phyloP scores from a whole-genome alignment of 2,329 filamentous ascomycete genomes.

The Fusarium armeniacum region DNA sequence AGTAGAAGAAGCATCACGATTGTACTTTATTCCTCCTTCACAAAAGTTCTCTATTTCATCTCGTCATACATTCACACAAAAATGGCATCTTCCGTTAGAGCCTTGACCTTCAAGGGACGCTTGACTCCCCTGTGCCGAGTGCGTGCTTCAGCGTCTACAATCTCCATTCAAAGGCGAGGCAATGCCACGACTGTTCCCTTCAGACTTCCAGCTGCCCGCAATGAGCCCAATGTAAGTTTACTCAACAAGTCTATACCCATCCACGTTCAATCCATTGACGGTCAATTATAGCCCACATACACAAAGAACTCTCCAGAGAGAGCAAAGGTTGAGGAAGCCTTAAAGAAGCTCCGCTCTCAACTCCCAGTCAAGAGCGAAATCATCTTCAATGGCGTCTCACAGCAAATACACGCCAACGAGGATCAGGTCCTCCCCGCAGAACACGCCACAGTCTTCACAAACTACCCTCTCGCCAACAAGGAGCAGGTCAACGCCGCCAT shows the following conservation, averaged over 20 bases:
- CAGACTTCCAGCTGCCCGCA: constrained; percentile 51
- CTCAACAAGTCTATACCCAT: rapidly evolving
- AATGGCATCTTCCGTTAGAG: constrained; percentile 44
- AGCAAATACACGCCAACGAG: constrained; percentile 47
- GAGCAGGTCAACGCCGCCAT: constrained; percentile 71
- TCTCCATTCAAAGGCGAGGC: constrained; percentile 45
- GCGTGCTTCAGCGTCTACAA: constrained; percentile 21
- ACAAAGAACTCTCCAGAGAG: constrained; percentile 52
- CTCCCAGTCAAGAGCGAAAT: constrained; percentile 53
- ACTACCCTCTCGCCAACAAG: constrained; percentile 53
- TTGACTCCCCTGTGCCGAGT: constrained; percentile 36
- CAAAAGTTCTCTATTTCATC: not conserved
- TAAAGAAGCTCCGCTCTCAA: constrained; percentile 50
- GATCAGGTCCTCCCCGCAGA: constrained; percentile 56
- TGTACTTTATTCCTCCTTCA: not conserved
- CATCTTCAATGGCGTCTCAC: constrained; percentile 51
- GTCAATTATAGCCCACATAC: constrained; percentile 48
- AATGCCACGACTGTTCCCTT: constrained; percentile 50
- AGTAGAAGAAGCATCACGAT: constrained; percentile 17
- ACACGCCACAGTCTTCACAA: constrained; percentile 53
- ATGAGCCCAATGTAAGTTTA: constrained; percentile 53
- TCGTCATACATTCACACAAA: not conserved
- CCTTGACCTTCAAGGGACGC: constrained; percentile 41
- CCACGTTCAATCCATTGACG: rapidly evolving
- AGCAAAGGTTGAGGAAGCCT: constrained; percentile 49